Conservation (phyloP, 2,329 filamentous ascomycete species). For the Phaeoacremonium minimum region DNA sequence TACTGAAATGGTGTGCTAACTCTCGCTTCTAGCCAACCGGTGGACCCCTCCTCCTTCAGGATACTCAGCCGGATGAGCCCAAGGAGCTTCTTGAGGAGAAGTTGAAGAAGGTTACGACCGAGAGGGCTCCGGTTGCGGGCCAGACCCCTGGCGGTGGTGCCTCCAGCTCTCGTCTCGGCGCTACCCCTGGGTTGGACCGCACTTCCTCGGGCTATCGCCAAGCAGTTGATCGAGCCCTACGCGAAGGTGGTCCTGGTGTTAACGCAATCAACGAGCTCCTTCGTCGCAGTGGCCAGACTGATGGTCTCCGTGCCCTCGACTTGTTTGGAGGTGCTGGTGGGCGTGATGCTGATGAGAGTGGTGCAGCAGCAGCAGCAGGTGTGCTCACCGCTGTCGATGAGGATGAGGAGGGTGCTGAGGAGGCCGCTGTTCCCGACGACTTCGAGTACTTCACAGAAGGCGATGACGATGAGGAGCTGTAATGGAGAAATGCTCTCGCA, state of each 20-base stretch:
- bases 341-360: conserved; percentile 25
- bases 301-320: conserved; percentile 19
- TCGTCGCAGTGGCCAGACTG: conserved; percentile 28
- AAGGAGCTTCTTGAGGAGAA: conserved; percentile 87
- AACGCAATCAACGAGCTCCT: conserved; percentile 38
- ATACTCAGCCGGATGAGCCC: conserved; percentile 72
- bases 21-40: conserved; percentile 85
- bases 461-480: conserved; percentile 44
- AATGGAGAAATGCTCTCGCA: too few relatives aligned
- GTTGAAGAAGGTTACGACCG: conserved; percentile 72
- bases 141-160: conserved; percentile 20
- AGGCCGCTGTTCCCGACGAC: conserved; percentile 64
- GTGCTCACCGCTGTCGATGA: conserved; percentile 87
- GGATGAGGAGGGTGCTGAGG: conserved; percentile 68
- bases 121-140: conserved; percentile 55
- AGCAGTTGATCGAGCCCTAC: conserved; percentile 19
- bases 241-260: conserved; percentile 25
- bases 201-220: conserved; percentile 12
- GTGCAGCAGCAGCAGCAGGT: conserved; percentile 69
- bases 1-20: too few relatives aligned
- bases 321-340: conserved; percentile 13
- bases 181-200: conserved; percentile 7
- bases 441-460: conserved; percentile 77
- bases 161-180: conserved; percentile 24
- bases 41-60: conserved; percentile 85